Evolutionary conservation across 495 filamentous ascomycete species (phyloP).

Genomic region (Penicillium coprophilum): DNA sequence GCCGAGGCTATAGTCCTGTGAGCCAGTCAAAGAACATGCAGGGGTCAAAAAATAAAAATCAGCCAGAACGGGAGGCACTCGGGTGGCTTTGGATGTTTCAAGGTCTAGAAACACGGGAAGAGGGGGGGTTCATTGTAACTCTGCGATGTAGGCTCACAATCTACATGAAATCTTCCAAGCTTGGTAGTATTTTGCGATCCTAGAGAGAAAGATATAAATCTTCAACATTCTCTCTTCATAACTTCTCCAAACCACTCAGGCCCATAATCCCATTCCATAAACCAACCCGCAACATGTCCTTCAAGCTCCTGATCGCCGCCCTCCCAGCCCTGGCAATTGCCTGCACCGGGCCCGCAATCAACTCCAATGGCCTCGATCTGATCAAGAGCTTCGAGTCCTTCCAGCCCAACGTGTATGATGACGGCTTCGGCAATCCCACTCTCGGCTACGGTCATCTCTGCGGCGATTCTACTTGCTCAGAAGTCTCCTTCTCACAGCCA

Average conservation of each 20-base stretch:
- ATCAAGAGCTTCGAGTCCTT: constrained; percentile 45
- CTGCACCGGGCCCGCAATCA: constrained; percentile 36
- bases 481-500: constrained; percentile 44
- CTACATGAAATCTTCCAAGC: background rate
- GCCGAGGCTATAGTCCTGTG: background rate
- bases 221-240: background rate
- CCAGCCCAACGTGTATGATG: constrained; percentile 30
- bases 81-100: background rate
- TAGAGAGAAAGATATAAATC: background rate
- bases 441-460: constrained; percentile 56
- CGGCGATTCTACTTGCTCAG: constrained; percentile 37
- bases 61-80: background rate
- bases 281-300: constrained; percentile 9
- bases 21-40: background rate
- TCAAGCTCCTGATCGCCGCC: constrained; percentile 14
- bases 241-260: background rate
- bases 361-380: constrained; percentile 36
- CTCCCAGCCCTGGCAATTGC: constrained; percentile 18
- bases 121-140: background rate
- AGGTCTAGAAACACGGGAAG: background rate
- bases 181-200: background rate
- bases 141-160: background rate
- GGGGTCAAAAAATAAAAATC: background rate
- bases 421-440: constrained; percentile 48
- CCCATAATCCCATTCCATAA: background rate